Base-by-base conservation (phyloP, 805 yeast species). In the Novakomyces olei region DNA sequence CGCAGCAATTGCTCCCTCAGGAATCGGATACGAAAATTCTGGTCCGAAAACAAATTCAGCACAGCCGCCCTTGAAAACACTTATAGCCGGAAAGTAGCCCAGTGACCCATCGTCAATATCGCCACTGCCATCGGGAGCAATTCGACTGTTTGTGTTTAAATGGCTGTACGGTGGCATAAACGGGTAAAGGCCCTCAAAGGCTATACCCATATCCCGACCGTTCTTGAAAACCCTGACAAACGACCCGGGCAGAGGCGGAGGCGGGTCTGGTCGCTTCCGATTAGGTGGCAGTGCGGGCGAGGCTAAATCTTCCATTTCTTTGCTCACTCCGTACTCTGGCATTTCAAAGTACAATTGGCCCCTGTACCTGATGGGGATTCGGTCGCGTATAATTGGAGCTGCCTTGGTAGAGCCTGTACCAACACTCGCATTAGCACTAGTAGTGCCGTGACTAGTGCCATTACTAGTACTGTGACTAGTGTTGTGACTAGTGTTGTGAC, bases 11-110 rank as follows among this genome's bases (percentile, higher is more conserved):
- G n/a, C n/a, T n/a, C n/a, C n/a, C n/a, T n/a, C n/a, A 37, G 64
- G 51, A 27, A 78, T 57, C 0, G 75, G 63, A 51, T 33, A 43
- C 58, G 38, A 59, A 42, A 81, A 64, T 8, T 69, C 58, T 0
- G 79, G 74, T 0, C 81, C 76, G 2, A 79, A 60, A 39, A 76
- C 70, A 36, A 85, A 49, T 37, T 65, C 57, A 4, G 78, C 92
- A 6, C 64, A 55, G 0, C 96, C 96, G 2, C 74, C 74, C 41
- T 68, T 69, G 47, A 68, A 88, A 17, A 75, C 76, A 34, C 92
- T 76, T 22, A 79, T 61, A 57, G 81, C 78, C 1, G 98, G 96
- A 52, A 72, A 88, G 48, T 88, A 88, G 0, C 96, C 98, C 34
- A 80, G 53, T 27, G 68, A 57, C 1, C 92, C 92, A 47, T 88